These are phyloP conservation scores for Telopea speciosissima DNA, from an alignment of 177 flowering plant species.

Conservation along the genomic window DNA sequence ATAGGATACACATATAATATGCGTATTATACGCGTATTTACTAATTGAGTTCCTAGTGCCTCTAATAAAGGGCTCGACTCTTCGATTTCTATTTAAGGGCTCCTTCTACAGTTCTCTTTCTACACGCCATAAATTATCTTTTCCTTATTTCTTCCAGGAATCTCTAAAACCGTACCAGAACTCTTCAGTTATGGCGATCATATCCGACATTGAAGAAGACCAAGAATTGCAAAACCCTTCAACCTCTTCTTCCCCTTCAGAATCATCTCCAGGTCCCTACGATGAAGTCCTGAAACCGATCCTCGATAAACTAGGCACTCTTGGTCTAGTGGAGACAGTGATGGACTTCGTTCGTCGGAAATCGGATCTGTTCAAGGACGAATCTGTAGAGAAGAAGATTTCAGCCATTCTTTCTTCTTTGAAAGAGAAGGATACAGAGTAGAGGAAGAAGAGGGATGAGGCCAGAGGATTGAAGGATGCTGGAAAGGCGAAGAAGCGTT, in stretches of 20 bases:
- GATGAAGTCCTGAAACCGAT: conserved; percentile 22
- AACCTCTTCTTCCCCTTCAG: conserved; percentile 18
- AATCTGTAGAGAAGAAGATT: conserved; percentile 43
- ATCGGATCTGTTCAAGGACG: conserved; percentile 45
- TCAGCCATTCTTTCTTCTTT: conserved; percentile 25
- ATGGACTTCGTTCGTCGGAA: conserved; percentile 50
- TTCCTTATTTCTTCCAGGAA: too few species aligned
- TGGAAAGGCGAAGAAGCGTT: conserved; percentile 15
- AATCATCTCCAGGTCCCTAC: conserved; percentile 13
- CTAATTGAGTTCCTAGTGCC: too few species aligned
- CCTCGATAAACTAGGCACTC: conserved; percentile 49
- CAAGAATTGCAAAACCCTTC: conserved; percentile 13
- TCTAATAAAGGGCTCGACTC: too few species aligned
- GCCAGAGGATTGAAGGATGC: not conserved
- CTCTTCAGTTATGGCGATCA: conserved; percentile 52
- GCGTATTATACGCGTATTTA: too few species aligned
- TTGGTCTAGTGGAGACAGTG: conserved; percentile 45
- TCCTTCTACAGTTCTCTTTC: too few species aligned
- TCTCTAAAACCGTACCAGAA: not conserved
- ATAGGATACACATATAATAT: too few species aligned
- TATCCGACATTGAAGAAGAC: conserved; percentile 57
- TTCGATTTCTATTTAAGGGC: too few species aligned
- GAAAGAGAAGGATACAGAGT: conserved; percentile 25
- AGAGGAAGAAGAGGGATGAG: conserved; percentile 17
- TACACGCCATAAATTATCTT: too few species aligned